A percentile compares a stretch with the other conserved stretches of the same genome.
These are phyloP conservation scores for Blastobotrys elegans DNA, from an alignment of 1,139 yeast species.

Conservation along the genomic window DNA sequence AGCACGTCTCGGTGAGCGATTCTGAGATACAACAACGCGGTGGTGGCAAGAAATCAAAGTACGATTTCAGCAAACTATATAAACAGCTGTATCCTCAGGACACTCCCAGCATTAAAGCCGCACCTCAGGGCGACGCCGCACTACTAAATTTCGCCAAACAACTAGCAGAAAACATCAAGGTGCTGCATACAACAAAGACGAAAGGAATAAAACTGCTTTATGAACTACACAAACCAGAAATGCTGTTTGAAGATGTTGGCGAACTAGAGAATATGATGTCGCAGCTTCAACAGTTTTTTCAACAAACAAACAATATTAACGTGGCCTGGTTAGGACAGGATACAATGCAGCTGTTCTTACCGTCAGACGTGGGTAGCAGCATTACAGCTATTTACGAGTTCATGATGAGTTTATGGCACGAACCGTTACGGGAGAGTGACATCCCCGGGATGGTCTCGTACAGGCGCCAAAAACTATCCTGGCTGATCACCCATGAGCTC, in stretches of 20 bases:
- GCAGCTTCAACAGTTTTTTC: conserved; percentile 42
- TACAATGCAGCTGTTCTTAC: conserved; percentile 12
- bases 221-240: conserved; percentile 14
- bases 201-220: conserved; percentile 14
- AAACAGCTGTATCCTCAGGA: conserved; percentile 12
- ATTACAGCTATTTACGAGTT: conserved; percentile 17
- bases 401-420: conserved; percentile 20
- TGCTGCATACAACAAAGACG: conserved; percentile 15
- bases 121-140: conserved; percentile 5
- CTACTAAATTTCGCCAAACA: conserved; percentile 12
- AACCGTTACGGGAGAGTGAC: conserved; percentile 15
- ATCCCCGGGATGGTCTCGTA: conserved; percentile 2
- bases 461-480: conserved; percentile 15
- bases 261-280: conserved; percentile 50
- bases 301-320: conserved; percentile 29
- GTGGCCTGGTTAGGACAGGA: conserved; percentile 17
- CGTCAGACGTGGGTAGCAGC: not conserved
- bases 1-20: not conserved
- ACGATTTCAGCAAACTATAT: conserved; percentile 18
- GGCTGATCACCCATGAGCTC: conserved; percentile 18
- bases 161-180: conserved; percentile 15
- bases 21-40: not conserved
- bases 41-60: not conserved
- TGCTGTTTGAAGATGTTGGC: conserved; percentile 8
- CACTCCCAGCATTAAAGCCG: not conserved